Evolutionary conservation across 371 early-diverging fungal species (phyloP), one percentile per base, ranked within the genome.

Genomic region (Entomophthora muscae): DNA sequence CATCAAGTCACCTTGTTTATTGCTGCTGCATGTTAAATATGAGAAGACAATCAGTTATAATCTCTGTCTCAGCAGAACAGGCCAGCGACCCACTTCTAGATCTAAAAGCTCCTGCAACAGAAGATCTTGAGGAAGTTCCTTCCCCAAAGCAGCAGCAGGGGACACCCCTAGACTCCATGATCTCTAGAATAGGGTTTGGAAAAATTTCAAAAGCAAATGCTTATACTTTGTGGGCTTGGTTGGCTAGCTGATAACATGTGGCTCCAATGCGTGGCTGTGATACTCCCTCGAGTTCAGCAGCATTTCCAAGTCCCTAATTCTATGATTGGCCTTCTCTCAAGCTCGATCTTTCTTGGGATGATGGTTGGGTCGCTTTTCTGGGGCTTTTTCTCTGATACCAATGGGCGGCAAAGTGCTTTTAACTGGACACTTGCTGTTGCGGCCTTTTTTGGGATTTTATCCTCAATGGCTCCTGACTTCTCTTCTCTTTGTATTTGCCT

Each of bases 311-410:
- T 83, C 33, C 71, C 75, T 56, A 76, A 83, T 68, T 68, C 72
- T 63, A 74, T 76, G 63, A 80, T 84, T 53, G 85, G 85, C 0
- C 72, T 77, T 1, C 64, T 84, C 26, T 80, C 82, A 1, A 86
- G 85, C 61, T 76, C 83, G 29, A 71, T 85, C 51, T 84, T 87
- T 63, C 76, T 81, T 29, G 91, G 91, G 2, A 84, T 88, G 82
- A 88, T 84, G 77, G 72, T 87, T 66, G 92, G 90, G 1, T 83
- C 89, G 7, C 75, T 85, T 51, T 81, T 85, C 64, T 91, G 90
- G 90, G 92, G 92, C 0, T 72, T 79, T 22, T 74, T 83, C 42
- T 81, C 85, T 1, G 92, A 91, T 68, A 66, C 77, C n/a, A 74
- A 77, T 63, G 92, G 92, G 1, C 81, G 92, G 27, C 78, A 79